These are phyloP conservation scores for Anthostomella pinea DNA, from an alignment of 2,329 filamentous ascomycete genomes.

Conservation along the genomic window DNA sequence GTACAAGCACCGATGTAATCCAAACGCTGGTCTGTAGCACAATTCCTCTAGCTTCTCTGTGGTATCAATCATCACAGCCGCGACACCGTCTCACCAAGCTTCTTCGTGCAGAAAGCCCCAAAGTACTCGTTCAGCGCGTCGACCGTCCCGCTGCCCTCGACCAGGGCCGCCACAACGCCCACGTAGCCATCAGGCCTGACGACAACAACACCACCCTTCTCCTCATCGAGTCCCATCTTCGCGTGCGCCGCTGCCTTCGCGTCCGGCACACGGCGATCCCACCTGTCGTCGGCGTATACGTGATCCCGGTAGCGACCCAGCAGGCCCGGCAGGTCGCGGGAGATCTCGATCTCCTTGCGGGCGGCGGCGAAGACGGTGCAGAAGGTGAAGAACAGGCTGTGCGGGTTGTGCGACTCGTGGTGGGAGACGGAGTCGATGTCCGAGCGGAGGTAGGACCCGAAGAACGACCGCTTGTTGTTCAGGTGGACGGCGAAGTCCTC, in stretches of 20 bases:
- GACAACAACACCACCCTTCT: conserved; percentile 75
- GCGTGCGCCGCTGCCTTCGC: conserved; percentile 75
- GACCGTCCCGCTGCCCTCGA: conserved; percentile 73
- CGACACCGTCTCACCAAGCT: conserved; percentile 39
- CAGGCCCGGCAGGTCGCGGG: conserved; percentile 64
- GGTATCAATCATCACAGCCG: no score
- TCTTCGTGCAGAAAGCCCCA: conserved; percentile 65
- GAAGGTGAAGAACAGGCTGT: conserved; percentile 77
- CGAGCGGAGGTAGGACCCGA: conserved; percentile 58
- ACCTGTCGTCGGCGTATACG: conserved; percentile 82
- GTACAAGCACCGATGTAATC: no score
- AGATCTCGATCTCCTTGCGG: conserved; percentile 69
- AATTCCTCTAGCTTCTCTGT: no score
- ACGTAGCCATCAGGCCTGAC: conserved; percentile 87
- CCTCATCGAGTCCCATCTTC: conserved; percentile 77
- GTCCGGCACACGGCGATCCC: conserved; percentile 66
- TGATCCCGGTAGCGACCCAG: conserved; percentile 77
- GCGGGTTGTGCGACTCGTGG: conserved; percentile 81
- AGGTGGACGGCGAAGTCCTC: conserved; percentile 67
- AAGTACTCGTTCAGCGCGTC: conserved; percentile 86
- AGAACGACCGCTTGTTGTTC: conserved; percentile 67
- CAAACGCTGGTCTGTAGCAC: no score
- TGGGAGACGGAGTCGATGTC: conserved; percentile 64
- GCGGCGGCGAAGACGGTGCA: conserved; percentile 70
- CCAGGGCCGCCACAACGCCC: conserved; percentile 69